Evolutionary conservation across 352 stramenopile species (phyloP), one percentile per base, ranked within the genome.

Genomic region (Phytophthora melonis): DNA sequence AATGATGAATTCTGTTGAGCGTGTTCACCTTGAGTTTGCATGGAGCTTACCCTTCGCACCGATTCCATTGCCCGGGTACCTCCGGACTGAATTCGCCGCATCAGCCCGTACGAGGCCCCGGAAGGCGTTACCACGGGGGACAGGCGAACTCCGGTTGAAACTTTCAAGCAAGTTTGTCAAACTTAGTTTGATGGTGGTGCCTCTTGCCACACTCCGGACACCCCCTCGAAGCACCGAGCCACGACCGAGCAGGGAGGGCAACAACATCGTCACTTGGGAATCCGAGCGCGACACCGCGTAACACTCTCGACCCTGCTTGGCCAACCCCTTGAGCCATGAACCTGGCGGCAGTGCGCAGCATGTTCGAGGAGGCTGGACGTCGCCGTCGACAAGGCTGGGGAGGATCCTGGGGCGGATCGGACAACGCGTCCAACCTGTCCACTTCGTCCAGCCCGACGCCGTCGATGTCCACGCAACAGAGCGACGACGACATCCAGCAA

Each of bases 401-500:
- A 11, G 43, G 43, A 16, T 50, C 43, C 18, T 70, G 54, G 63
- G 47, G 19, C n/a, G 52, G 39, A n/a, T 32, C 61, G 16, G 27
- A 30, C 23, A 45, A 54, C 36, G 25, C 41, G 16, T 25, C 41
- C 16, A 65, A 41, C 43, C 43, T 19, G 43, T 25, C 41, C 16
- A 60, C 30, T 14, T 7, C 7, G 41, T 14, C 41, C 3, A 66
- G 43, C 23, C 30, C 64, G 30, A 32, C 32, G 1, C 56, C 30
- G 9, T 56, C 65, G 7, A 41, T 61, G 2, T 70, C 56, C 1
- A 75, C 66, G 36, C 58, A 69, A 13, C 47, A 53, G 7, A 78
- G 66, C 27, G 66, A 78, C 34, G 66, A 78, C 13, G 71, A 75
- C n/a, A 25, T 68, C 34, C 30, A 59, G 9, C 65, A 61, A 16